phyloP scores from a whole-genome alignment of 306 rosid genomes.

The Ochetophila trinervis region DNA sequence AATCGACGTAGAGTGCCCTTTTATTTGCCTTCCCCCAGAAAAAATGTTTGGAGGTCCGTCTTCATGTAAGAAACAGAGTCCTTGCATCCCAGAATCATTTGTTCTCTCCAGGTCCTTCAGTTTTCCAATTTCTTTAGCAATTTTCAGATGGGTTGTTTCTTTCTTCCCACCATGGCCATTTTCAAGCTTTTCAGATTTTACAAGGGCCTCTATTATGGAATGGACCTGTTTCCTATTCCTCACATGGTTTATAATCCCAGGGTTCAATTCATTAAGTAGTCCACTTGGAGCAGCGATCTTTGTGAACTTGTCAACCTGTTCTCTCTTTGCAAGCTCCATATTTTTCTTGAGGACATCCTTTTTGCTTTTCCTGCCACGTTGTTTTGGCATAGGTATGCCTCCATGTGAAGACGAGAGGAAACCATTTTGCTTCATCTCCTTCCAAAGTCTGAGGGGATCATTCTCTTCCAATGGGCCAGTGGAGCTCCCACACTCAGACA shows the following conservation, averaged over 20 bases:
- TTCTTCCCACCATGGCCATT: slow-evolving; percentile 40
- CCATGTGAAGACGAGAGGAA: slow-evolving; percentile 82
- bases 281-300: slow-evolving; percentile 99
- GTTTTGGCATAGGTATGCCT: slow-evolving; percentile 84
- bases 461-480: slow-evolving; percentile 57
- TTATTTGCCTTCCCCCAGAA: slow-evolving; percentile 40
- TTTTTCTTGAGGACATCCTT: slow-evolving; percentile 58
- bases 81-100: slow-evolving; percentile 38
- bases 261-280: slow-evolving; percentile 84
- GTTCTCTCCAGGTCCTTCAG: slow-evolving; percentile 37
- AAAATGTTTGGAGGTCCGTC: slow-evolving; percentile 28
- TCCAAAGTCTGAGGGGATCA: slow-evolving; percentile 70
- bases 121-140: slow-evolving; percentile 33
- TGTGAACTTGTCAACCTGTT: slow-evolving; percentile 72
- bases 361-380: slow-evolving; percentile 71
- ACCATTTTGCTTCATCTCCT: slow-evolving; percentile 87
- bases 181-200: slow-evolving; percentile 69
- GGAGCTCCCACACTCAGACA: slow-evolving; percentile 82
- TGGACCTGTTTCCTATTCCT: slow-evolving; percentile 92
- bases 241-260: slow-evolving; percentile 97
- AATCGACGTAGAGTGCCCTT: slow-evolving; percentile 30
- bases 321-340: slow-evolving; percentile 83
- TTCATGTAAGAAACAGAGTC: slow-evolving; percentile 29
- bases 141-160: slow-evolving; percentile 39
- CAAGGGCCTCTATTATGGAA: slow-evolving; percentile 85